Evolutionary conservation across 2,329 filamentous ascomycete genomes (phyloP), one percentile per base, ranked within the genome.

Genomic region (Aaosphaeria pasadenensis): DNA sequence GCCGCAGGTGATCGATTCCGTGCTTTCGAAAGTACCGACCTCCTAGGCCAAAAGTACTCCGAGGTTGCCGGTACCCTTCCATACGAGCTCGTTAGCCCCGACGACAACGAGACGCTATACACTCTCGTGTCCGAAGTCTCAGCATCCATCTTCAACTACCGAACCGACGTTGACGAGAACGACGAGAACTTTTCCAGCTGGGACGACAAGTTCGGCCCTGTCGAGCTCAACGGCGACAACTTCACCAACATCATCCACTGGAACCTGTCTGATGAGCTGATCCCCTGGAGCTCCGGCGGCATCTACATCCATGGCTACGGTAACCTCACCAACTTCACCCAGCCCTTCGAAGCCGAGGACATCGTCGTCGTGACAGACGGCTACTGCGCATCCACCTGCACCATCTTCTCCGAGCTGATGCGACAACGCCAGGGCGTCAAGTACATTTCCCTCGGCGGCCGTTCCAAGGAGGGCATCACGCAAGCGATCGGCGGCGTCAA

Each of bases 401-500:
- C 81, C 30, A 70, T 82, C 38, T 82, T 85, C 60, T 71, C 73
- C 9, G 76, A 82, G 40, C 71, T 83, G 28, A 76, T 85, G 72
- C 74, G 75, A 5, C 65, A 72, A 49, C 71, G 74, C 48, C 73
- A 72, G 31, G 76, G 78, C 24, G 77, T 86, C 2, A 78, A 78
- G 53, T 79, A 78, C 33, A 74, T 86, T 41, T 74, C 75, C 1
- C 71, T 84, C 28, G 85, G 86, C 7, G 86, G 86, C 1, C 78
- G 81, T 1, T 79, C 84, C 0, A 67, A 70, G 7, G 57, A 72
- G 0, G 71, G 69, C 4, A 76, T 78, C 1, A 87, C 85, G 0
- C 69, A 71, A 52, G 69, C 69, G 33, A 71, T 86, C 13, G 83
- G 84, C n/a, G 85, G 84, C n/a, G 77, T 82, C 42, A 83, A 85